Conservation (phyloP, 345 rosid genomes). For the Barbarea vulgaris region DNA sequence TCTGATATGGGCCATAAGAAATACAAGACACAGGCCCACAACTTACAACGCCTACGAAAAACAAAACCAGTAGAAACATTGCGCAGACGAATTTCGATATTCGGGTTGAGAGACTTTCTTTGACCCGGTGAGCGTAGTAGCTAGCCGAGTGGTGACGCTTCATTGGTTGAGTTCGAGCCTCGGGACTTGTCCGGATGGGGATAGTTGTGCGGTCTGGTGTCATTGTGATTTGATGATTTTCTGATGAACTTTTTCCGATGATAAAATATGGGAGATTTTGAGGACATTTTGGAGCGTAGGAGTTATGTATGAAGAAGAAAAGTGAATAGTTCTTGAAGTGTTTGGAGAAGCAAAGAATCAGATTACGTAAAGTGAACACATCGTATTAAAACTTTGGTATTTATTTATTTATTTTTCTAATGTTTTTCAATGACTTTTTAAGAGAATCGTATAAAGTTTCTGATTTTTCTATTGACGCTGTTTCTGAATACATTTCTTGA, state of each 20-base stretch:
- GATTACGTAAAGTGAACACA: slow-evolving; percentile 36
- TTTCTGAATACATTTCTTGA: background rate
- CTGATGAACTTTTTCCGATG: background rate
- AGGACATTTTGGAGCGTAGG: slow-evolving; percentile 13
- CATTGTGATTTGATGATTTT: slow-evolving; percentile 18
- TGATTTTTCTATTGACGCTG: background rate
- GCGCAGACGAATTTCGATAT: slow-evolving; percentile 66
- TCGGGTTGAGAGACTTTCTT: slow-evolving; percentile 66
- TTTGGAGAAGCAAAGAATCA: slow-evolving; percentile 55
- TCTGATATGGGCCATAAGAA: too few species aligned
- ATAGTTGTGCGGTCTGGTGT: slow-evolving; percentile 24
- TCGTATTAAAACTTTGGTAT: background rate
- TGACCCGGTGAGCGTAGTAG: slow-evolving; percentile 64
- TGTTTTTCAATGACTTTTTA: background rate
- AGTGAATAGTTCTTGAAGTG: slow-evolving; percentile 42
- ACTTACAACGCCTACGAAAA: slow-evolving; percentile 56
- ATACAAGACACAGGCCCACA: too few species aligned
- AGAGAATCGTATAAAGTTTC: slow-evolving; percentile 33
- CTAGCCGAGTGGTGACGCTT: slow-evolving; percentile 53
- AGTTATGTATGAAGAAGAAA: slow-evolving; percentile 33
- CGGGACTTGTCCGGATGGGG: slow-evolving; percentile 36
- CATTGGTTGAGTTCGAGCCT: slow-evolving; percentile 10
- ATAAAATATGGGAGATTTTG: background rate
- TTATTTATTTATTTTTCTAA: background rate
- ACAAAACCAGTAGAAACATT: slow-evolving; percentile 51